These are phyloP conservation scores for Fusarium virguliforme DNA, from an alignment of 2,329 filamentous ascomycete species.

Conservation along the genomic window DNA sequence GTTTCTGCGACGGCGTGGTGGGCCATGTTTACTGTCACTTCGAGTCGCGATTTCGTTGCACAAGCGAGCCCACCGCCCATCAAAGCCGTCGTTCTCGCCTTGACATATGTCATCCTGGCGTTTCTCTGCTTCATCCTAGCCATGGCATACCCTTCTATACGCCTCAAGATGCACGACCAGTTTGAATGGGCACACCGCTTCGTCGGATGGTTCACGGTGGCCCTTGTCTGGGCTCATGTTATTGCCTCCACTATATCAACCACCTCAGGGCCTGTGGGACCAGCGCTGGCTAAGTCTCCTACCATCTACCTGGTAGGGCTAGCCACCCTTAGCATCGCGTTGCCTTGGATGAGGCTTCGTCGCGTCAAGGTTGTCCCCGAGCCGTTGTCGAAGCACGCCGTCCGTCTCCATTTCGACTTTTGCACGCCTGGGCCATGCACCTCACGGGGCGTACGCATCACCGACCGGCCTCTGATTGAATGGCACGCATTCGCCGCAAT, in stretches of 20 bases:
- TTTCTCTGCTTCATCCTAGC: slow-evolving; percentile 47
- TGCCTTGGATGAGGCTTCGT: slow-evolving; percentile 74
- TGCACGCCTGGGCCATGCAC: slow-evolving; percentile 59
- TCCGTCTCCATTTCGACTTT: slow-evolving; percentile 78
- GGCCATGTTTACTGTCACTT: slow-evolving; percentile 53
- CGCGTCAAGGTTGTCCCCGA: slow-evolving; percentile 75
- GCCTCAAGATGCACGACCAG: slow-evolving; percentile 67
- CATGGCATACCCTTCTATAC: slow-evolving; percentile 48
- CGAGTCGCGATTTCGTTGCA: slow-evolving; percentile 25
- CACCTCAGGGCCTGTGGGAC: slow-evolving; percentile 17
- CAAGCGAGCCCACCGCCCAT: slow-evolving; percentile 3
- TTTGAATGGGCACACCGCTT: slow-evolving; percentile 80
- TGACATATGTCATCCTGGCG: slow-evolving; percentile 47
- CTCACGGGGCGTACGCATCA: slow-evolving; percentile 63
- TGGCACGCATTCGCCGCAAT: slow-evolving; percentile 82
- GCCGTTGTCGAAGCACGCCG: slow-evolving; percentile 76
- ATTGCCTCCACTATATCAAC: slow-evolving; percentile 67
- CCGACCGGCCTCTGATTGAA: slow-evolving; percentile 73
- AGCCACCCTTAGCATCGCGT: slow-evolving; percentile 32
- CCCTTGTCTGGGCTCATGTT: slow-evolving; percentile 73
- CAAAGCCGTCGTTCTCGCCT: slow-evolving; percentile 44
- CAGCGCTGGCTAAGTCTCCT: slow-evolving; percentile 24
- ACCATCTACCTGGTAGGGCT: slow-evolving; percentile 29
- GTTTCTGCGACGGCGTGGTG: slow-evolving; percentile 59
- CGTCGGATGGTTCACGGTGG: slow-evolving; percentile 74